Evolutionary conservation across 164 flowering plant species (phyloP).

Genomic region (Dillenia suffruticosa): DNA sequence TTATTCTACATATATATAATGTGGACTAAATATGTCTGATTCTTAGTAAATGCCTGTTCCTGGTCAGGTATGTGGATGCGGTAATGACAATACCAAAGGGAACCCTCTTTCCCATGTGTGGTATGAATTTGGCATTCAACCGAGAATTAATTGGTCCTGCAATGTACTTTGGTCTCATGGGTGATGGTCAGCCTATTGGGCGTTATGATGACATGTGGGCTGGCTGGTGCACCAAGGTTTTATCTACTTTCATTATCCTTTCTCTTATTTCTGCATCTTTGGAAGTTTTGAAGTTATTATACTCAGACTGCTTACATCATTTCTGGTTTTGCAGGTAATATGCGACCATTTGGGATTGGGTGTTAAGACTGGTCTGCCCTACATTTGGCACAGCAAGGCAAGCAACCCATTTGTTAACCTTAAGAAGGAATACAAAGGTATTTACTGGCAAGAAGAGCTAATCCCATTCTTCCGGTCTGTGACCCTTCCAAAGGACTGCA

Average conservation of each 20-base stretch:
- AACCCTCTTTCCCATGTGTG: constrained; percentile 81
- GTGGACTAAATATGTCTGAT: not conserved
- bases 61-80: constrained; percentile 67
- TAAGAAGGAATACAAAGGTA: constrained; percentile 71
- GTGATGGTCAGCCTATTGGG: constrained; percentile 87
- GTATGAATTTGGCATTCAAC: constrained; percentile 73
- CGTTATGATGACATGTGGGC: constrained; percentile 91
- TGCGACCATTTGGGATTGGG: constrained; percentile 76
- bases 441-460: constrained; percentile 73
- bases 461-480: constrained; percentile 71
- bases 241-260: not conserved
- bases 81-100: constrained; percentile 79
- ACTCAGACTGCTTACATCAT: no score
- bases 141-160: constrained; percentile 80
- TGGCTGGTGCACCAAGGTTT: constrained; percentile 85
- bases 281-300: not conserved
- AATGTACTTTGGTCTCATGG: constrained; percentile 87
- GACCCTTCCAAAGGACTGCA: constrained; percentile 56
- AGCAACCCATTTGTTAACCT: constrained; percentile 77
- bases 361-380: constrained; percentile 68
- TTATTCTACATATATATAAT: not conserved
- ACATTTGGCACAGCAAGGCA: constrained; percentile 82
- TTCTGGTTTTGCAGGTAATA: constrained; percentile 43
- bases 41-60: not conserved
- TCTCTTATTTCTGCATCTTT: not conserved